Conservation (phyloP, 2,329 filamentous ascomycete genomes). For the Ilyonectria robusta region DNA sequence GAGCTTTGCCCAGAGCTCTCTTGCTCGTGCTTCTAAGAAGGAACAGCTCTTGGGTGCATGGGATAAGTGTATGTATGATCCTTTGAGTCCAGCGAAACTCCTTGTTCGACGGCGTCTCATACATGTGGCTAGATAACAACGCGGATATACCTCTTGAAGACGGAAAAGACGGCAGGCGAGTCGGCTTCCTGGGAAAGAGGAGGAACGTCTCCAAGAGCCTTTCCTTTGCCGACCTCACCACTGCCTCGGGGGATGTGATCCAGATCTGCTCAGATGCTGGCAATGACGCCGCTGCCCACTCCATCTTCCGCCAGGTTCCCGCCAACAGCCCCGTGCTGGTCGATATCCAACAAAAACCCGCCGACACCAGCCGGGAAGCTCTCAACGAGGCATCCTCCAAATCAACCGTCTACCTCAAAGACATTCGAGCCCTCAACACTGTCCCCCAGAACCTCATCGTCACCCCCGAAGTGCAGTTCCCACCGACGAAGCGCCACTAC, state of each 20-base stretch:
- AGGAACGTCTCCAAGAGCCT: conserved; percentile 78
- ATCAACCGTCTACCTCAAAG: conserved; percentile 77
- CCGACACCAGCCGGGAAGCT: conserved; percentile 37
- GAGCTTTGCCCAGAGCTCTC: conserved; percentile 43
- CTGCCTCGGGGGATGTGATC: conserved; percentile 56
- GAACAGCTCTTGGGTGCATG: conserved; percentile 47
- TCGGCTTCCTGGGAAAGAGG: conserved; percentile 79
- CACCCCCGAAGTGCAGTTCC: conserved; percentile 80
- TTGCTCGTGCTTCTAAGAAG: conserved; percentile 33
- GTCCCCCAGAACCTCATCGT: conserved; percentile 78
- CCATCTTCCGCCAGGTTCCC: conserved; percentile 61
- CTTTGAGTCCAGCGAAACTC: background rate
- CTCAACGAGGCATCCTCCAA: conserved; percentile 50
- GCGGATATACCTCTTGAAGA: conserved; percentile 39
- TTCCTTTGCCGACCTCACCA: conserved; percentile 75
- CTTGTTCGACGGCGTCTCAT: background rate
- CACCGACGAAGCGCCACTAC: conserved; percentile 82
- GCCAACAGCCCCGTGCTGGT: conserved; percentile 68
- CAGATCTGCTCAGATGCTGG: conserved; percentile 62
- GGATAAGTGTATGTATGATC: conserved; percentile 51
- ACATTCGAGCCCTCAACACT: conserved; percentile 53
- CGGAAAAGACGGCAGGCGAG: conserved; percentile 35
- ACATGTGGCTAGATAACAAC: conserved; percentile 45
- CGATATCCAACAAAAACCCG: conserved; percentile 54
- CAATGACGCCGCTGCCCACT: conserved; percentile 54